Conservation (phyloP, 2,329 filamentous ascomycete species). For the Apiospora kogelbergensis region DNA sequence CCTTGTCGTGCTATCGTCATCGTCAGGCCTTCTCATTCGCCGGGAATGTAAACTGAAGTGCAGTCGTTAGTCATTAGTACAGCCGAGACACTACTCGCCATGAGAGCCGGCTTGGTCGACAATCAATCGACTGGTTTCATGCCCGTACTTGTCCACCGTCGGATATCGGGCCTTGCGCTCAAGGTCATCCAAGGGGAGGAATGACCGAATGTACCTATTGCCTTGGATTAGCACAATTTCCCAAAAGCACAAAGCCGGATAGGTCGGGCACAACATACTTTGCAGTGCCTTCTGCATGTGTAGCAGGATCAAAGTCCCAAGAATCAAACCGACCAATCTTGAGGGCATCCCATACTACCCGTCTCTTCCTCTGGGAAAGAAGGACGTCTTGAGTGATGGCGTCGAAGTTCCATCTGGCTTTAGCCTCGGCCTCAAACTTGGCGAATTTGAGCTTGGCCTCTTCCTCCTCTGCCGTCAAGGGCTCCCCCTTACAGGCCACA, state of each 20-base stretch:
- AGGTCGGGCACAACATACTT: slow-evolving; percentile 48
- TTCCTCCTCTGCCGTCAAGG: slow-evolving; percentile 44
- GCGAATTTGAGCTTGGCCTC: slow-evolving; percentile 52
- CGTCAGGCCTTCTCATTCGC: not conserved
- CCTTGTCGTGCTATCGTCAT: not conserved
- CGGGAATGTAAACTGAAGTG: not conserved
- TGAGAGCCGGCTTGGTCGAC: slow-evolving; percentile 45
- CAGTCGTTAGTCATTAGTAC: not conserved
- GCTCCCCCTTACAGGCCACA: slow-evolving; percentile 29
- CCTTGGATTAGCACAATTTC: not conserved
- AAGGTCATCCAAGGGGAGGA: slow-evolving; percentile 77
- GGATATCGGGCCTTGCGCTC: slow-evolving; percentile 76
- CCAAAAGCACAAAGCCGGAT: not conserved
- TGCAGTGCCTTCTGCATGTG: slow-evolving; percentile 61
- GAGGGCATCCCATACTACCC: slow-evolving; percentile 77
- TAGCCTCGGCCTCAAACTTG: slow-evolving; percentile 73
- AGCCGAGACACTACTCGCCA: slow-evolving; percentile 32
- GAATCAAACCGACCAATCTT: slow-evolving; percentile 72
- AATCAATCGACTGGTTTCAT: slow-evolving; percentile 43
- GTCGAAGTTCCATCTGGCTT: slow-evolving; percentile 77
- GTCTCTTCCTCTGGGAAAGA: slow-evolving; percentile 73
- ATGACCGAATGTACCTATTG: slow-evolving; percentile 77
- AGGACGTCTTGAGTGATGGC: slow-evolving; percentile 74
- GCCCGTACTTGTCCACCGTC: slow-evolving; percentile 56
- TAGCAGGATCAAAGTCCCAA: slow-evolving; percentile 79